Base-by-base conservation (phyloP, 768 basidiomycete species). In the Mycena maculata region DNA sequence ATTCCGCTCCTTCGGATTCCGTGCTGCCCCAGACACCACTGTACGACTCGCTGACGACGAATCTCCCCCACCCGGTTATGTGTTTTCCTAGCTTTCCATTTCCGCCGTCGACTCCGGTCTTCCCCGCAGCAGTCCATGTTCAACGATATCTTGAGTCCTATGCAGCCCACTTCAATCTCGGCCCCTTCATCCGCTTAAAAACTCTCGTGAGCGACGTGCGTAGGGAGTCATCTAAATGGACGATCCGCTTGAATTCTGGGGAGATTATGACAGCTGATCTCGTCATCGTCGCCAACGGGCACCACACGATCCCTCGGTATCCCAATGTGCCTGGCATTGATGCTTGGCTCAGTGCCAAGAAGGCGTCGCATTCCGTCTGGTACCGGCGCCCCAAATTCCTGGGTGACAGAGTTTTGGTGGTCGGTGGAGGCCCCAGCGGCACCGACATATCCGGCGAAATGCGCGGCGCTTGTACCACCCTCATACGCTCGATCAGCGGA, bases 41-140 rank as follows among this genome's bases (percentile, higher is more conserved):
- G 11, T 95, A 95, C 72, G 90, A 94, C 72, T 90, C 90, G 0
- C 80, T 95, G 15, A 91, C 90, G n/a, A 90, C 93, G 1, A 95
- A 95, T 71, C 74, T 95, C 6, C 92, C 94, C 0, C 91, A 94
- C 69, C 90, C 90, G 1, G 64, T 90, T 53, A 95, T 95, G 94
- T 85, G 86, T 3, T 94, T 83, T 70, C 79, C 84, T 1, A 84
- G 84, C 49, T 88, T 86, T 72, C 72, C 83, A 1, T 94, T 94
- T 72, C 92, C 92, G 0, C 89, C 91, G 0, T 87, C 85, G 3
- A 94, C 93, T 0, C 83, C 89, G 1, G 80, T 94, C 28, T 95
- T 85, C 75, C 93, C 94, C 0, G 72, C 70, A 8, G 92, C 92
- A 2, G 69, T 81, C 0, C 78, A 79, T 8, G 91, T 96, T 1